phyloP scores from a whole-genome alignment of 371 early-diverging fungal genomes.

The Rhizopus delemar region DNA sequence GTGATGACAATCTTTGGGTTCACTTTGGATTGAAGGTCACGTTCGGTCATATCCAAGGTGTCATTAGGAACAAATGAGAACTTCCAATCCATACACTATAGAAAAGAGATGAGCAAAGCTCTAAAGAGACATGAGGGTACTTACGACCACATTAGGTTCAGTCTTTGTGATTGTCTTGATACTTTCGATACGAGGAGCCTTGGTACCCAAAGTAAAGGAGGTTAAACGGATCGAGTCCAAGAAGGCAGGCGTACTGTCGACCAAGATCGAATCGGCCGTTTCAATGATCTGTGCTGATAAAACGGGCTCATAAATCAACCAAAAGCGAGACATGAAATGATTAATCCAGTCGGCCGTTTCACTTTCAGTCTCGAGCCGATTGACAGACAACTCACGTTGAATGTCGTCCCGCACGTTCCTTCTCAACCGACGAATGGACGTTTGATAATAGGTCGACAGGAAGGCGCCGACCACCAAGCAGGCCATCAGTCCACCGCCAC shows the following conservation, averaged over 20 bases:
- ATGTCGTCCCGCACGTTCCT: slow-evolving; percentile 74
- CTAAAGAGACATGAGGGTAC: background rate
- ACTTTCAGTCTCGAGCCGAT: slow-evolving; percentile 56
- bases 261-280: slow-evolving; percentile 75
- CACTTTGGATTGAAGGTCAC: slow-evolving; percentile 67
- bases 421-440: slow-evolving; percentile 72
- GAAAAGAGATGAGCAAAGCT: background rate
- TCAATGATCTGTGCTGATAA: slow-evolving; percentile 81
- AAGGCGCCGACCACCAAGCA: slow-evolving; percentile 51
- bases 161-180: slow-evolving; percentile 82
- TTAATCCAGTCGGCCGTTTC: slow-evolving; percentile 99
- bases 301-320: slow-evolving; percentile 95
- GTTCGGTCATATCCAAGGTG: slow-evolving; percentile 66
- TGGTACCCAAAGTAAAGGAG: slow-evolving; percentile 96
- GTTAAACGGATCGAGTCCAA: slow-evolving; percentile 89
- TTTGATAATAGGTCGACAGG: slow-evolving; percentile 73
- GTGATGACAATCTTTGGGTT: slow-evolving; percentile 94
- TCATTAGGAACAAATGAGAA: slow-evolving; percentile 89
- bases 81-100: slow-evolving; percentile 68
- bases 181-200: slow-evolving; percentile 93
- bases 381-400: slow-evolving; percentile 60
- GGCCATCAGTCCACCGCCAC: slow-evolving; percentile 38
- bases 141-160: slow-evolving; percentile 83
- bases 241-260: slow-evolving; percentile 86
- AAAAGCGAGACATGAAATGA: slow-evolving; percentile 80